These are phyloP conservation scores for Candida anglica DNA, from an alignment of 805 yeast genomes.

Conservation along the genomic window DNA sequence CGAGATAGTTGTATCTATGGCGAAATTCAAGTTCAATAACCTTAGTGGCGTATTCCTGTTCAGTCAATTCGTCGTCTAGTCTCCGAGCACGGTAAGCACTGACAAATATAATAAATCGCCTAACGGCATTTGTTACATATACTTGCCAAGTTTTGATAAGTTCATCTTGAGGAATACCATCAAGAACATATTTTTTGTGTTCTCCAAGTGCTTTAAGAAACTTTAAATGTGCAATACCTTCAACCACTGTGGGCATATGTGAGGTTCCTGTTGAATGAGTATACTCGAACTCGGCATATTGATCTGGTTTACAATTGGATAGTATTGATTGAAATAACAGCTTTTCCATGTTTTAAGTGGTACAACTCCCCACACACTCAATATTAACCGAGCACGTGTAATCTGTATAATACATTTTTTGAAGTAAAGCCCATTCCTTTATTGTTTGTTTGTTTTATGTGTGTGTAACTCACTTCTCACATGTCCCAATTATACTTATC, in stretches of 20 bases:
- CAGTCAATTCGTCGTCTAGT: not conserved
- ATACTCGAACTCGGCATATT: too few relatives aligned
- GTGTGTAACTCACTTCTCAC: too few relatives aligned
- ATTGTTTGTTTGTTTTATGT: too few relatives aligned
- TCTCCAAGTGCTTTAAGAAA: not conserved
- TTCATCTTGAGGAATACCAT: not conserved
- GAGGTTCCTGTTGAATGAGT: too few relatives aligned
- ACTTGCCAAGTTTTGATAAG: conserved; percentile 17
- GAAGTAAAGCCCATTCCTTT: too few relatives aligned
- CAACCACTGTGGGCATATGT: not conserved
- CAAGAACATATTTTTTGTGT: not conserved
- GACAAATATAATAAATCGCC: conserved; percentile 17
- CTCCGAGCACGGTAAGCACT: conserved; percentile 8
- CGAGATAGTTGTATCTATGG: not conserved
- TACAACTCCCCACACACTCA: too few relatives aligned
- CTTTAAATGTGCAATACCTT: conserved; percentile 1
- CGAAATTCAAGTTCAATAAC: not conserved
- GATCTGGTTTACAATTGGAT: too few relatives aligned
- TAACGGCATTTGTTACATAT: conserved; percentile 17
- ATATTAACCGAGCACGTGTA: too few relatives aligned
- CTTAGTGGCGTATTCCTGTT: not conserved
- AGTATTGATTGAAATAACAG: too few relatives aligned
- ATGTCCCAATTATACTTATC: too few relatives aligned
- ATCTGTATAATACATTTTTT: too few relatives aligned
- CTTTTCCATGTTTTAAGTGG: too few relatives aligned